Conservation (phyloP, 1,139 yeast genomes). For the Eremothecium sinecaudum region DNA sequence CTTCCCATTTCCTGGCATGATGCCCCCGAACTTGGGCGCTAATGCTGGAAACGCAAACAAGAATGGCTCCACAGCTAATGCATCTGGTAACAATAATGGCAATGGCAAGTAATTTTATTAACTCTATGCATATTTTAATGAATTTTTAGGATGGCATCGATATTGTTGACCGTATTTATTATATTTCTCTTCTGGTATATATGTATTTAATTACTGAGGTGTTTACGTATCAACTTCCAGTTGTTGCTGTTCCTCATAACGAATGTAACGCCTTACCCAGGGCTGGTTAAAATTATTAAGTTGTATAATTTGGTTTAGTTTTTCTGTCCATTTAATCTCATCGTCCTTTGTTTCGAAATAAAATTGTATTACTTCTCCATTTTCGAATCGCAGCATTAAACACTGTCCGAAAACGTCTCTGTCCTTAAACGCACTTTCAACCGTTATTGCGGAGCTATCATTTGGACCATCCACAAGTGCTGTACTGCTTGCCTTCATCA, state of each 20-base stretch:
- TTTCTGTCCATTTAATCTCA: constrained; percentile 47
- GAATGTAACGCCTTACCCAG: constrained; percentile 57
- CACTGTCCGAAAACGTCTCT: constrained; percentile 52
- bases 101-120: not conserved
- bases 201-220: too few relatives aligned
- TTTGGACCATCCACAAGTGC: too few relatives aligned
- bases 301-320: constrained; percentile 45
- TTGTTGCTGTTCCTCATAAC: too few relatives aligned
- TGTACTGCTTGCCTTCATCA: constrained; percentile 48
- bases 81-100: not conserved
- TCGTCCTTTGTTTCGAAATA: constrained; percentile 55
- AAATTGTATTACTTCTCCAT: constrained; percentile 62
- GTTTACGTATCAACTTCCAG: too few relatives aligned
- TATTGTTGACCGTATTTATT: too few relatives aligned
- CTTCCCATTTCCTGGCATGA: constrained; percentile 31
- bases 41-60: constrained; percentile 7
- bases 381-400: constrained; percentile 53
- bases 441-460: too few relatives aligned
- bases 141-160: too few relatives aligned
- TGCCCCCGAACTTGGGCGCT: constrained; percentile 16
- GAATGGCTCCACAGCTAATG: constrained; percentile 8
- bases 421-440: constrained; percentile 62
- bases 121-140: not conserved
- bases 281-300: constrained; percentile 52
- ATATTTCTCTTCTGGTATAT: too few relatives aligned